Percentiles rank a stretch among this genome's conserved stretches.
Conservation (phyloP, 176 grass and related monocot species). For the Hordeum vulgare region MorexV3_pseudomolecules_assembly NC_058523.1:163838499-163838998, state of each 20-base stretch:
- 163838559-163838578: conserved; percentile 49
- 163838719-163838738: conserved; percentile 14
- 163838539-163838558: conserved; percentile 40
- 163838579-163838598: conserved; percentile 61
- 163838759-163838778: conserved; percentile 38
- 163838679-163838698: conserved; percentile 5
- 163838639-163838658: conserved; percentile 8
- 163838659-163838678: neutral
- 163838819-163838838: neutral
- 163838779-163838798: conserved; percentile 38
- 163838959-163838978: neutral
- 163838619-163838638: conserved; percentile 47
- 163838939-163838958: neutral
- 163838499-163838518: conserved; percentile 11
- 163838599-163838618: conserved; percentile 45
- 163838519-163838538: conserved; percentile 44
- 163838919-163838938: neutral
- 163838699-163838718: neutral
- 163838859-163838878: neutral
- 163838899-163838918: neutral
- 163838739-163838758: conserved; percentile 27
- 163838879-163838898: conserved; percentile 10
- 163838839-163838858: neutral
- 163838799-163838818: neutral
- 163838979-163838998: neutral